Evolutionary conservation across 768 basidiomycete genomes (phyloP).

Genomic region (Asterophora lycoperdoides): DNA sequence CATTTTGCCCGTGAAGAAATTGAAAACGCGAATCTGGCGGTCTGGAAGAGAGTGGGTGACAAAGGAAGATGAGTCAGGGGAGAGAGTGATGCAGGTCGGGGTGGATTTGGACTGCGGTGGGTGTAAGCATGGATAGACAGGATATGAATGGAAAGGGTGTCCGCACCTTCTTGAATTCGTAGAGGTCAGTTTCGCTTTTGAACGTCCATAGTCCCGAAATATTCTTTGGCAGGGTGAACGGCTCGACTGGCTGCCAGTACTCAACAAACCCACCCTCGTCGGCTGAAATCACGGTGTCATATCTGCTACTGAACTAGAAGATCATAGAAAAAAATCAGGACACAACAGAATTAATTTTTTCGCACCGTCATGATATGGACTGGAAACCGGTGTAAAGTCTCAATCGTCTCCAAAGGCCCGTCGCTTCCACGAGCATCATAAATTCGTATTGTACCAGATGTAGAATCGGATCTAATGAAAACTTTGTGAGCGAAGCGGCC

Average conservation of each 20-base stretch:
- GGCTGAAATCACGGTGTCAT: conserved; percentile 89
- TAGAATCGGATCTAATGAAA: conserved; percentile 66
- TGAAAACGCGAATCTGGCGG: conserved; percentile 91
- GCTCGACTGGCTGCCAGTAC: conserved; percentile 91
- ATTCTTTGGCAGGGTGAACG: conserved; percentile 79
- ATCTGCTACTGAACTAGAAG: conserved; percentile 80
- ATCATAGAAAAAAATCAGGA: conserved; percentile 1
- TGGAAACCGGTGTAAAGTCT: conserved; percentile 78
- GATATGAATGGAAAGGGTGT: not conserved
- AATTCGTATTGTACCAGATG: conserved; percentile 70
- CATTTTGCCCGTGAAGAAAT: conserved; percentile 84
- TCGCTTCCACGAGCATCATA: conserved; percentile 92
- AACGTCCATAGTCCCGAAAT: conserved; percentile 81
- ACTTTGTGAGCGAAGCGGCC: conserved; percentile 12
- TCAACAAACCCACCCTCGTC: conserved; percentile 95
- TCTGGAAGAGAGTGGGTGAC: conserved; percentile 92
- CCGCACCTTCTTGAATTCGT: conserved; percentile 94
- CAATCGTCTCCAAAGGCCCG: conserved; percentile 69
- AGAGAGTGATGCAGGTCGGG: conserved; percentile 88
- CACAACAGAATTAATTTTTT: conserved; percentile 9
- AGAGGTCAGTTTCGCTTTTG: conserved; percentile 89
- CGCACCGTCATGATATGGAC: conserved; percentile 89
- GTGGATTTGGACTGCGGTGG: conserved; percentile 73
- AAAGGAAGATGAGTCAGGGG: conserved; percentile 85
- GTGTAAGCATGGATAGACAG: not conserved